Evolutionary conservation across 176 grass and related monocot species (phyloP), one percentile per base, ranked within the genome.

Genomic region (Oryza longistaminata): DNA sequence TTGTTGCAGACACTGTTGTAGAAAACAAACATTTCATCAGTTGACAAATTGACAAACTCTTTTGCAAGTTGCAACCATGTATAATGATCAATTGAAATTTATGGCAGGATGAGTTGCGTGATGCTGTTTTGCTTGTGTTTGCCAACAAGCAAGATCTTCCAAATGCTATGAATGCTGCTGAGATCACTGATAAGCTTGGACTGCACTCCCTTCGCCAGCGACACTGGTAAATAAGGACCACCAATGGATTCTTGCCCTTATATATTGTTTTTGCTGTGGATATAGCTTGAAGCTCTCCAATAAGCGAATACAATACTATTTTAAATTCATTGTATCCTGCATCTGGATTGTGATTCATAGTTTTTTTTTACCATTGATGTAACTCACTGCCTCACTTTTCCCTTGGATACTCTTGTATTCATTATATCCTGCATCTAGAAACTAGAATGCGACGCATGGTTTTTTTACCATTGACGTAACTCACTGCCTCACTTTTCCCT

Each of bases 111-210:
- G 70, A 83, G 70, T 65, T 83, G 27, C 70, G 81, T 7, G 70
- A 74, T 0, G 70, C 70, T 74, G 70, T 83, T 55, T 83, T 83
- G 70, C 81, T 83, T 66, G 81, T 83, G 11, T 74, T 83, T 11
- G 81, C 81, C 17, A 83, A 83, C 26, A 83, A 83, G 70, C 70
- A 83, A 83, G 81, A 83, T 83, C 70, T 83, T 64, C 81, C 81
- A 49, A 83, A 83, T 83, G 81, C 81, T 49, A 83, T 83, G 70
- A 74, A 83, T 66, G 81, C 81, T 4, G 81, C 81, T 74, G 81
- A 83, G 40, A 83, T 83, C 24, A 83, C 81, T 66, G 81, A 83
- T 83, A 83, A 83, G 81, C 81, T 83, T 25, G 81, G 81, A 22
- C 13, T 83, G 16, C 81, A 74, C 31, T 83, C 81, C 55, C 81